phyloP scores from a whole-genome alignment of 2,329 filamentous ascomycete species.

The Cladophialophora psammophila region DNA sequence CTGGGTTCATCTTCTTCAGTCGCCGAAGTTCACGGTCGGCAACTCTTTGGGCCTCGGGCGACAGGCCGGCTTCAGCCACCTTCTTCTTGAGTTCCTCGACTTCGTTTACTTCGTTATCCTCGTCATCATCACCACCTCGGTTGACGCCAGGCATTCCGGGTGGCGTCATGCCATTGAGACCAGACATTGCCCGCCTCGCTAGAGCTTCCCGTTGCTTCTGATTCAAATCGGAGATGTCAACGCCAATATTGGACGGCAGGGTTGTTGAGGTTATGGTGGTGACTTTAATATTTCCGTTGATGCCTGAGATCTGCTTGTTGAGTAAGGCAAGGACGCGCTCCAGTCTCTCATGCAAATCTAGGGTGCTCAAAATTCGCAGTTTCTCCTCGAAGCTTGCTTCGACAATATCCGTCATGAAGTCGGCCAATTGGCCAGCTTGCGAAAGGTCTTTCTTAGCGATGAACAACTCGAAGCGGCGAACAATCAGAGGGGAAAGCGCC shows the following conservation, averaged over 20 bases:
- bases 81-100: conserved; percentile 90
- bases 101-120: conserved; percentile 86
- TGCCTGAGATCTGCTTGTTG: conserved; percentile 78
- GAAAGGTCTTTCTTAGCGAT: conserved; percentile 81
- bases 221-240: conserved; percentile 62
- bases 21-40: conserved; percentile 87
- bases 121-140: conserved; percentile 59
- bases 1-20: conserved; percentile 92
- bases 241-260: conserved; percentile 65
- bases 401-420: conserved; percentile 95
- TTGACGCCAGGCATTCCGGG: conserved; percentile 56
- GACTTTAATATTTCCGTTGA: conserved; percentile 88
- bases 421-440: conserved; percentile 85
- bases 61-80: conserved; percentile 80
- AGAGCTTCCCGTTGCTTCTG: conserved; percentile 56
- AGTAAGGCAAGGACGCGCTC: conserved; percentile 84
- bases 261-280: conserved; percentile 75
- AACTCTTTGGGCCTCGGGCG: conserved; percentile 85
- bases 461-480: conserved; percentile 83
- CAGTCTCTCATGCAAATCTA: conserved; percentile 79
- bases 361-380: conserved; percentile 80
- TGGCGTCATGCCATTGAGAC: conserved; percentile 51
- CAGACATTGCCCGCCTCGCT: conserved; percentile 53
- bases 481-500: conserved; percentile 80
- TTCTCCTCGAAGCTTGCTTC: conserved; percentile 91